A percentile compares a stretch with the other conserved stretches of the same genome.
Evolutionary conservation across 805 yeast species (phyloP).

Genomic region (Candida michaelii): DNA sequence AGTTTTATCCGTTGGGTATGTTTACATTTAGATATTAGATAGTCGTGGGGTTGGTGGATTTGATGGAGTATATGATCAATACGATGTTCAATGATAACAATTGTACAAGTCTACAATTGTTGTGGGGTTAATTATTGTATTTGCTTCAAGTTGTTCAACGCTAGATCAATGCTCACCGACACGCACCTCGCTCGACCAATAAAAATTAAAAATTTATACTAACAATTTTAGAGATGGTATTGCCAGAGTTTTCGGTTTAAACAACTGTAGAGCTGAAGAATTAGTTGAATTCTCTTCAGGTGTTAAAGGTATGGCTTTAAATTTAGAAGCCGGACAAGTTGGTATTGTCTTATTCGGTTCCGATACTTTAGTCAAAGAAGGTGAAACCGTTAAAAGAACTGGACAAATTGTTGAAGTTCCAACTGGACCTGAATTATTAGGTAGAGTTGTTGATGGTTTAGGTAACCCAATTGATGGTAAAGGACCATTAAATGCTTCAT

Average conservation of each 20-base stretch:
- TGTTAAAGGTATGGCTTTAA: constrained; percentile 99
- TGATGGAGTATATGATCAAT: too few species aligned
- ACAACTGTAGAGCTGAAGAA: constrained; percentile 99
- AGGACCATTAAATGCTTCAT: constrained; percentile 91
- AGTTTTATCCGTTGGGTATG: constrained; percentile 95
- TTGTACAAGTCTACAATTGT: too few species aligned
- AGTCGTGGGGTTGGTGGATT: not conserved
- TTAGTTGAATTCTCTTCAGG: constrained; percentile 99
- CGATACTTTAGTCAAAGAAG: constrained; percentile 97
- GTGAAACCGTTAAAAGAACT: constrained; percentile 99
- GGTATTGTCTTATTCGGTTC: constrained; percentile 99
- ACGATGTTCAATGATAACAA: too few species aligned
- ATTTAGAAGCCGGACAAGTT: constrained; percentile 99
- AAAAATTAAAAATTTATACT: constrained; percentile 26
- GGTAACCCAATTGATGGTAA: constrained; percentile 99
- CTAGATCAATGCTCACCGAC: constrained; percentile 8
- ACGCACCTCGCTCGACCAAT: constrained; percentile 16
- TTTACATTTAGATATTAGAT: constrained; percentile 22
- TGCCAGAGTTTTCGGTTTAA: constrained; percentile 99
- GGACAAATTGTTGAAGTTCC: constrained; percentile 99
- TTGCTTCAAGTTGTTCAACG: not conserved
- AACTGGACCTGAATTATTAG: constrained; percentile 96
- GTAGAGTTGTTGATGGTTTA: constrained; percentile 99
- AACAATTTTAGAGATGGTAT: constrained; percentile 89
- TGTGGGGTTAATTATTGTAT: too few species aligned